Evolutionary conservation across 106 monocot genomes (phyloP).

Genomic region (Acorus gramineus): DNA sequence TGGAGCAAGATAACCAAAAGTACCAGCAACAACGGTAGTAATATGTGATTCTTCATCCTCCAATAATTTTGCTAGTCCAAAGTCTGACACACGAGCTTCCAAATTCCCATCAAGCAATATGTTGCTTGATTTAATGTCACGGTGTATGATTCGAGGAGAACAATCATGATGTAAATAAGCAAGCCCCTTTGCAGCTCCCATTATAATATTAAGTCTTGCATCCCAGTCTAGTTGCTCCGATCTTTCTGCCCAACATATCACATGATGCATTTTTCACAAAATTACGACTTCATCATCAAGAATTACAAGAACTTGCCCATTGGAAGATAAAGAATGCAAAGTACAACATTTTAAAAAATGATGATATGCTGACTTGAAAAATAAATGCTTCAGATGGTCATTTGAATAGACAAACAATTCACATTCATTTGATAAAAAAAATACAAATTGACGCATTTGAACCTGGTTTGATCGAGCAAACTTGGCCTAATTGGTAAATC

Average conservation of each 20-base stretch:
- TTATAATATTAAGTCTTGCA: constrained; percentile 81
- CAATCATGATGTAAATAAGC: constrained; percentile 99
- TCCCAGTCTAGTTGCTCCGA: constrained; percentile 89
- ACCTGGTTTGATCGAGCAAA: no score
- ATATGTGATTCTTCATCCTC: constrained; percentile 95
- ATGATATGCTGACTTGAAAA: no score
- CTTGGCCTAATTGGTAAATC: no score
- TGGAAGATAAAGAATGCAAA: no score
- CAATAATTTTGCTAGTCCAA: constrained; percentile 91
- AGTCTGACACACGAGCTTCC: constrained; percentile 93
- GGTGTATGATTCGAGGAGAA: constrained; percentile 92
- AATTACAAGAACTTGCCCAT: neutral
- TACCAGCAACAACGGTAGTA: constrained; percentile 94
- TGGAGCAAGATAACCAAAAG: constrained; percentile 98
- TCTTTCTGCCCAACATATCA: constrained; percentile 45
- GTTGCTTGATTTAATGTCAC: constrained; percentile 97
- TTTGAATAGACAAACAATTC: no score
- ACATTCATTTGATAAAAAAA: no score
- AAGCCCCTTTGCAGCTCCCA: constrained; percentile 94
- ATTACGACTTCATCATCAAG: no score
- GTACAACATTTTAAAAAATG: no score
- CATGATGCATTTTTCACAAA: neutral
- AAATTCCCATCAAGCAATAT: constrained; percentile 91
- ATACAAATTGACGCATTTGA: no score
- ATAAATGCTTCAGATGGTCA: no score